Percentiles rank a stretch among this genome's conserved stretches.
These are phyloP conservation scores for Pseudopediastrum boryanum DNA, from an alignment of 139 green algal species.

Conservation along the genomic window DNA sequence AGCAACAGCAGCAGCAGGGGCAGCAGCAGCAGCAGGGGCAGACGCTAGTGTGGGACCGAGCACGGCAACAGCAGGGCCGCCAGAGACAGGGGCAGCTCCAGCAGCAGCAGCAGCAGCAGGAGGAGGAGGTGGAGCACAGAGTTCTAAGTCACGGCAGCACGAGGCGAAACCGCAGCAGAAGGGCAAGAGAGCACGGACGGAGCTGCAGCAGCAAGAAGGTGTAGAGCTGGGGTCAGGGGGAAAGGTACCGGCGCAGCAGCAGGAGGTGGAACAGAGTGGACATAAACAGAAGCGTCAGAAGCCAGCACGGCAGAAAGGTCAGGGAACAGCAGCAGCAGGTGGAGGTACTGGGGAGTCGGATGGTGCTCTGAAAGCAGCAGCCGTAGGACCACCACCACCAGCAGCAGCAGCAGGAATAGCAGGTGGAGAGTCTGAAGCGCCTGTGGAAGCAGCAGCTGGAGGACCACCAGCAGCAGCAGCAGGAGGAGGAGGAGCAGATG, in stretches of 20 bases:
- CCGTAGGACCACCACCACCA: not conserved
- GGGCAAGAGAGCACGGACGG: too few species aligned
- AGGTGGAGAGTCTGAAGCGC: too few species aligned
- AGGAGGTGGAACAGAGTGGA: too few species aligned
- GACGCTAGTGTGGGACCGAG: not conserved
- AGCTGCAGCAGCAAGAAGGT: too few species aligned
- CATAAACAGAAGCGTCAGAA: too few species aligned
- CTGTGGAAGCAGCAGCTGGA: not conserved
- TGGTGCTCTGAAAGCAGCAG: not conserved
- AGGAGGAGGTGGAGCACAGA: too few species aligned
- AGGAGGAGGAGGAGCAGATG: not conserved
- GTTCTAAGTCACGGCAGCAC: too few species aligned
- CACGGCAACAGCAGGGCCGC: not conserved
- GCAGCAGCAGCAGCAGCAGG: not conserved
- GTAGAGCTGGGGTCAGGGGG: too few species aligned
- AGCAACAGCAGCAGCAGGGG: conserved; percentile 8
- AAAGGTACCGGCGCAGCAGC: too few species aligned
- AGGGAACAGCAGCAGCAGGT: not conserved
- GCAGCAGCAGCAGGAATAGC: conserved; percentile 3
- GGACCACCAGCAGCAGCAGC: not conserved
- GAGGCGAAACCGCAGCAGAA: too few species aligned
- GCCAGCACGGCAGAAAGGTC: too few species aligned
- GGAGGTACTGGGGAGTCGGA: not conserved
- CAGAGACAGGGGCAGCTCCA: conserved; percentile 1
- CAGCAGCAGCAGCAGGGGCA: conserved; percentile 5